These are phyloP conservation scores for Gillenia trifoliata DNA, from an alignment of 306 rosid genomes.

Conservation along the genomic window DNA sequence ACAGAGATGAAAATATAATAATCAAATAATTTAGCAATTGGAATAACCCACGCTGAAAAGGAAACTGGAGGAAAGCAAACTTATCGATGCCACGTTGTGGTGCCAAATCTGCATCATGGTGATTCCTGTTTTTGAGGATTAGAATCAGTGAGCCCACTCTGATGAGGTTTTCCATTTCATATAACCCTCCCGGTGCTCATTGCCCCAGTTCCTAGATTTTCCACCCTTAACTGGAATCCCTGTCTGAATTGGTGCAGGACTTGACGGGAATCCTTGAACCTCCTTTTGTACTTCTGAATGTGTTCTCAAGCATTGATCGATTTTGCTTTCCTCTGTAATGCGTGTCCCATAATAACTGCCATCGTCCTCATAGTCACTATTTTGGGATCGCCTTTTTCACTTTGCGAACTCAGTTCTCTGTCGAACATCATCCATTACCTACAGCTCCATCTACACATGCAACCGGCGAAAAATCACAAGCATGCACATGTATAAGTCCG, in stretches of 20 bases:
- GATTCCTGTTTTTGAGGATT: conserved; percentile 52
- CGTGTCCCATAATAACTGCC: conserved; percentile 44
- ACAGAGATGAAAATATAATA: conserved; percentile 9
- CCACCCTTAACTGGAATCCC: conserved; percentile 37
- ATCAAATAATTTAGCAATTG: not conserved
- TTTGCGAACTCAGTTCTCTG: conserved; percentile 48
- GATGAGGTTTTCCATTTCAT: conserved; percentile 50
- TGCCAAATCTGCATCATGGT: conserved; percentile 41
- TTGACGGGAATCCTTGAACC: conserved; percentile 63
- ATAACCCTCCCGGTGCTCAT: conserved; percentile 51
- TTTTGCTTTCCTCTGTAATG: conserved; percentile 78
- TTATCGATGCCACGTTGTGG: conserved; percentile 46
- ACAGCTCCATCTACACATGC: conserved; percentile 47
- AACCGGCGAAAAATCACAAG: conserved; percentile 26
- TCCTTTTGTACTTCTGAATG: conserved; percentile 79
- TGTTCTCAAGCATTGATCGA: conserved; percentile 91
- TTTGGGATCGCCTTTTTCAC: conserved; percentile 52
- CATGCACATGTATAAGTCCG: conserved; percentile 8
- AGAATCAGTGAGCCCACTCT: conserved; percentile 61
- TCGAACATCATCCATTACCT: conserved; percentile 56
- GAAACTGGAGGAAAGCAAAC: conserved; percentile 39
- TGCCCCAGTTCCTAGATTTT: conserved; percentile 58
- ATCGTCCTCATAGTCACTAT: conserved; percentile 66
- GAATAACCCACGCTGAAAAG: conserved; percentile 7
- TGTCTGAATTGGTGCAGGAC: conserved; percentile 49